Evolutionary conservation across 129 eudicot species (phyloP).

Genomic region (Pittosporum tobira): DNA sequence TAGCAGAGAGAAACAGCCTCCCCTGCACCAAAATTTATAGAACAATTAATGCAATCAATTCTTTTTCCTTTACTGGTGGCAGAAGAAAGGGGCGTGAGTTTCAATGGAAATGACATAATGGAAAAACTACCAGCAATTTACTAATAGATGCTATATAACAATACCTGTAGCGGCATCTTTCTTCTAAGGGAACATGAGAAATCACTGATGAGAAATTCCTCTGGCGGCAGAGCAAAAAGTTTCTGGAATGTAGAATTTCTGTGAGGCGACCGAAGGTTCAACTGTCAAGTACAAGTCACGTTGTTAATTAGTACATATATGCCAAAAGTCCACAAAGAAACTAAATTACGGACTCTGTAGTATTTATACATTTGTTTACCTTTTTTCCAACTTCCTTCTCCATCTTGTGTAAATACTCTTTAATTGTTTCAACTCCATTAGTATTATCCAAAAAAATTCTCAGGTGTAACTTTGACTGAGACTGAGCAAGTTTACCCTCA

Average conservation of each 20-base stretch:
- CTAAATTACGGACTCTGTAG: neutral
- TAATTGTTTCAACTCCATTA: constrained; percentile 85
- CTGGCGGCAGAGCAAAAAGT: constrained; percentile 76
- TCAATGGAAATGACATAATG: neutral
- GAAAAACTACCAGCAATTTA: neutral
- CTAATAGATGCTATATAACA: neutral
- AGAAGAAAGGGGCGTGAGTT: neutral
- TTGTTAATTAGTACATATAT: constrained; percentile 1
- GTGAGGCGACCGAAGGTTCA: constrained; percentile 82
- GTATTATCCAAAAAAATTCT: constrained; percentile 86
- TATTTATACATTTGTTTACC: constrained; percentile 25
- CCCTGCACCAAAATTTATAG: constrained; percentile 61
- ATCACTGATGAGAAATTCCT: constrained; percentile 85
- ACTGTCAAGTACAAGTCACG: constrained; percentile 36
- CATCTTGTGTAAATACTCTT: constrained; percentile 74
- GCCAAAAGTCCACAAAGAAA: neutral
- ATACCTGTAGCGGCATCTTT: constrained; percentile 85
- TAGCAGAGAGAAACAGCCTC: constrained; percentile 73
- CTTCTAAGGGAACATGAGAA: constrained; percentile 81
- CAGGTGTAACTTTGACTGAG: constrained; percentile 83
- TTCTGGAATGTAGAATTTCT: constrained; percentile 73
- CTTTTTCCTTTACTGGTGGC: neutral
- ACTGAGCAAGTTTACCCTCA: constrained; percentile 74
- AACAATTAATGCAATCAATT: neutral
- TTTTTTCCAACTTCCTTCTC: constrained; percentile 97